Conservation (phyloP, 1,284 basidiomycete species). For the Cerioporus squamosus region DNA sequence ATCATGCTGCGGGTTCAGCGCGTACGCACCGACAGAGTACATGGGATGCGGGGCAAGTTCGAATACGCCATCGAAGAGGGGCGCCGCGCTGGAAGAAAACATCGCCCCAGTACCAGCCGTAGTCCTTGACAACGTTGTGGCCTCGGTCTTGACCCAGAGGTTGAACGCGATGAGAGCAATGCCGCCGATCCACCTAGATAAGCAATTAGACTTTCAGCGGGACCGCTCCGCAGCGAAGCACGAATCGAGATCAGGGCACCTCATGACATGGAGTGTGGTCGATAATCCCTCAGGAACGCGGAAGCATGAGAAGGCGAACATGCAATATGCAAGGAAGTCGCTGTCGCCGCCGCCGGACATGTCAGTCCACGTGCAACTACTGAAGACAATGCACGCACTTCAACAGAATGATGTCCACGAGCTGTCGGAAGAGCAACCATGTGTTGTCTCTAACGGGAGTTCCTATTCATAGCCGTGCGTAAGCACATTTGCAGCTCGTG, state of each 20-base stretch:
- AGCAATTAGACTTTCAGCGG: constrained; percentile 6
- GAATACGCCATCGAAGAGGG: constrained; percentile 98
- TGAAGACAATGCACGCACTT: constrained; percentile 64
- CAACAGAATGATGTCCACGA: constrained; percentile 94
- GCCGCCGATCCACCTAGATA: constrained; percentile 82
- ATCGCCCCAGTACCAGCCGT: constrained; percentile 98
- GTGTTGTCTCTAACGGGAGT: constrained; percentile 82
- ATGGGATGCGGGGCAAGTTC: constrained; percentile 91
- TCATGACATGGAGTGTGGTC: constrained; percentile 73
- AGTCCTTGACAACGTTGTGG: constrained; percentile 96
- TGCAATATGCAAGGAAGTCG: constrained; percentile 94
- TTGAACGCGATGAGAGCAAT: constrained; percentile 91
- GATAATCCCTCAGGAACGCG: constrained; percentile 83
- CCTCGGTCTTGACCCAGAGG: constrained; percentile 98
- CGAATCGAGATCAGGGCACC: constrained; percentile 46
- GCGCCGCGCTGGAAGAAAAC: constrained; percentile 93
- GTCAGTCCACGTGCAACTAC: too few species aligned
- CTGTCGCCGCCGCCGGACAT: constrained; percentile 60
- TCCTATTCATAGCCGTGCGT: constrained; percentile 49
- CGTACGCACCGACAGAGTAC: constrained; percentile 85
- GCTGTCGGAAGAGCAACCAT: constrained; percentile 91
- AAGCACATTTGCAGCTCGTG: constrained; percentile 19
- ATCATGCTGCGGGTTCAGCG: not conserved
- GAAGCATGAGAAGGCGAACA: constrained; percentile 94
- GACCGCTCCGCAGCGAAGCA: not conserved